Evolutionary conservation across 1,139 yeast genomes (phyloP).

Genomic region (Geotrichum cucujoidarum): DNA sequence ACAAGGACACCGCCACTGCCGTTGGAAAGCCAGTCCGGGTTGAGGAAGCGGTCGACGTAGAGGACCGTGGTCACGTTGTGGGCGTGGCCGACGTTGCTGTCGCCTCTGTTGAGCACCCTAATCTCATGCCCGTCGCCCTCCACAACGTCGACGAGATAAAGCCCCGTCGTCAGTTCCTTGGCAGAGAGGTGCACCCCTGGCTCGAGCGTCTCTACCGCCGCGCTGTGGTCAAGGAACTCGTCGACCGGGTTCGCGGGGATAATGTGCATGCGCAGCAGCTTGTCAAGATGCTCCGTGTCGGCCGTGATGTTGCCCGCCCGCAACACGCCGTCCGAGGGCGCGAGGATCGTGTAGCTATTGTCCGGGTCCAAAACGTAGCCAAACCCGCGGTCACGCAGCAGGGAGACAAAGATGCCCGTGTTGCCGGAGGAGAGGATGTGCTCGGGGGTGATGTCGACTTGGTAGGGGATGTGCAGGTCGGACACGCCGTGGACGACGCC

Average conservation of each 20-base stretch:
- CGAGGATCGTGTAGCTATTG: slow-evolving; percentile 57
- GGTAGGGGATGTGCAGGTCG: slow-evolving; percentile 53
- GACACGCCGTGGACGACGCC: slow-evolving; percentile 80
- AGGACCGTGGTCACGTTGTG: slow-evolving; percentile 49
- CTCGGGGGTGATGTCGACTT: slow-evolving; percentile 48
- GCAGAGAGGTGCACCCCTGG: slow-evolving; percentile 45
- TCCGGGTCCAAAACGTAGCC: slow-evolving; percentile 34
- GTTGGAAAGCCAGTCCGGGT: slow-evolving; percentile 50
- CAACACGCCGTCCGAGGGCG: slow-evolving; percentile 64
- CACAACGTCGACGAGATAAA: slow-evolving; percentile 37
- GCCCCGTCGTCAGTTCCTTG: slow-evolving; percentile 32
- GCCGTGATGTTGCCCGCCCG: slow-evolving; percentile 49
- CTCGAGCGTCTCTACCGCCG: slow-evolving; percentile 41
- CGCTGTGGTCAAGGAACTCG: slow-evolving; percentile 33
- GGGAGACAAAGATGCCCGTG: slow-evolving; percentile 42
- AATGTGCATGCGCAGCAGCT: slow-evolving; percentile 63
- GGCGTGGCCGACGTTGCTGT: slow-evolving; percentile 43
- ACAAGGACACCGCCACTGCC: slow-evolving; percentile 25
- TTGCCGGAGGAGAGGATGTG: slow-evolving; percentile 55
- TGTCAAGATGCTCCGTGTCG: slow-evolving; percentile 43
- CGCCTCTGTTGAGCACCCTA: slow-evolving; percentile 61
- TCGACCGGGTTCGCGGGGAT: slow-evolving; percentile 51
- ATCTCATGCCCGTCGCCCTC: slow-evolving; percentile 65
- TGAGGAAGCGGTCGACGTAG: slow-evolving; percentile 63
- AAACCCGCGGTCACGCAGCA: slow-evolving; percentile 43